These are phyloP conservation scores for Sordariomycetes sp. DNA, from an alignment of 2,329 filamentous ascomycete genomes.

Conservation along the genomic window DNA sequence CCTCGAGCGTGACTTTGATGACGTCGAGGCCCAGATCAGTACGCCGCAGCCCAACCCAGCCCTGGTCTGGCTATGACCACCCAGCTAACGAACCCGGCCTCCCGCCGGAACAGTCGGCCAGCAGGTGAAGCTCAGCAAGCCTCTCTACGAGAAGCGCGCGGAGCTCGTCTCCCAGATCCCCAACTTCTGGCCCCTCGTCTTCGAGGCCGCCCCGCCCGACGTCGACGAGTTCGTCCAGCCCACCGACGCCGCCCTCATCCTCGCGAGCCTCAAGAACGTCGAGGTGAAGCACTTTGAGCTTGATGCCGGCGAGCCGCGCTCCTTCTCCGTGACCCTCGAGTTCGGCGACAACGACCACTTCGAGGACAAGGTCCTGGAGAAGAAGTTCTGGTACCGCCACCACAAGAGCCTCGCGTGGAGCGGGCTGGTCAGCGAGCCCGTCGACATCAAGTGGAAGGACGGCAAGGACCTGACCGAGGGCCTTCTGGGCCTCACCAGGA, in stretches of 20 bases:
- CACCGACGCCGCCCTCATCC: conserved; percentile 63
- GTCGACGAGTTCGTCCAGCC: conserved; percentile 84
- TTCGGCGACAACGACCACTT: conserved; percentile 80
- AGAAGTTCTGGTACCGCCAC: conserved; percentile 82
- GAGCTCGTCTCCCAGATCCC: conserved; percentile 61
- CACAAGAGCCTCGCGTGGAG: conserved; percentile 55
- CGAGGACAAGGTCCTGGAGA: conserved; percentile 66
- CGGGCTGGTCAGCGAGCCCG: conserved; percentile 79
- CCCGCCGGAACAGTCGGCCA: conserved; percentile 48
- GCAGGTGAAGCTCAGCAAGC: conserved; percentile 55
- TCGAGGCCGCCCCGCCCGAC: conserved; percentile 77
- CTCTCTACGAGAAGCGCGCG: conserved; percentile 68
- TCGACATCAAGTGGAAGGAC: conserved; percentile 79
- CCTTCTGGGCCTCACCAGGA: conserved; percentile 61
- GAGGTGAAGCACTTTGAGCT: conserved; percentile 76
- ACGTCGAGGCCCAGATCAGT: conserved; percentile 77
- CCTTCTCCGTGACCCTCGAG: conserved; percentile 65
- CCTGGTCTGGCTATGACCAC: neutral
- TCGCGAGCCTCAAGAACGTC: conserved; percentile 55
- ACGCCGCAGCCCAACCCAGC: conserved; percentile 19
- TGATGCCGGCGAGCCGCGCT: conserved; percentile 67
- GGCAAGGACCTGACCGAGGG: conserved; percentile 77
- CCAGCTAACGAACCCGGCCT: neutral
- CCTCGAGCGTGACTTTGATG: conserved; percentile 75
- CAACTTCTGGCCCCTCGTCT: conserved; percentile 90